A percentile compares a stretch with the other conserved stretches of the same genome.
Evolutionary conservation across 768 basidiomycete genomes (phyloP).

Genomic region (Boletus subparvulus): DNA sequence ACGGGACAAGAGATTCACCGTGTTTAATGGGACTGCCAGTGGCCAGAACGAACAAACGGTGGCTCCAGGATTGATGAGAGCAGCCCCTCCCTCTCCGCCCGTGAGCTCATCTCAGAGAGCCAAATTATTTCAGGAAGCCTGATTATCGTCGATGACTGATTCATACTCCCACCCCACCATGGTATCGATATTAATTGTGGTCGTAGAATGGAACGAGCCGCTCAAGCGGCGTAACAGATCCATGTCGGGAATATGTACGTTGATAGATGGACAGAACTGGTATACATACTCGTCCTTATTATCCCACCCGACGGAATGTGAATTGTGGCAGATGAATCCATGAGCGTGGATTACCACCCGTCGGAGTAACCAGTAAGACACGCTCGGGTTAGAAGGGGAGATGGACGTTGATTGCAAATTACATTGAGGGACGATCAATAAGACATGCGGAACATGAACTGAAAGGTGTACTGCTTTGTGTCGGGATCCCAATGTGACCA

Average conservation of each 20-base stretch:
- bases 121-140: neutral
- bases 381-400: neutral
- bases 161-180: neutral
- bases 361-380: neutral
- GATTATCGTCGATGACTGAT: neutral
- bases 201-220: neutral
- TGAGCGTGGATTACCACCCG: neutral
- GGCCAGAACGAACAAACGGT: neutral
- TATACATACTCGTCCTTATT: neutral
- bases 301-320: constrained; percentile 1
- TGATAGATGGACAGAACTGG: neutral
- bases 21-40: neutral
- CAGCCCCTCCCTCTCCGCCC: neutral
- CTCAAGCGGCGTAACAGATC: constrained; percentile 8
- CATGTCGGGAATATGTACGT: constrained; percentile 1
- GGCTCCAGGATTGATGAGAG: neutral
- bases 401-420: constrained; percentile 4
- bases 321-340: neutral
- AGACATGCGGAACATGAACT: constrained; percentile 86
- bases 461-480: constrained; percentile 96
- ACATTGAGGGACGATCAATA: constrained; percentile 26
- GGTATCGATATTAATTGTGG: neutral
- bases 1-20: neutral
- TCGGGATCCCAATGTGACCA: constrained; percentile 99
- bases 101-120: neutral